A percentile compares a stretch with the other conserved stretches of the same genome.
Evolutionary conservation across 306 rosid genomes (phyloP).

Genomic region (Acacia melanoxylon): DNA sequence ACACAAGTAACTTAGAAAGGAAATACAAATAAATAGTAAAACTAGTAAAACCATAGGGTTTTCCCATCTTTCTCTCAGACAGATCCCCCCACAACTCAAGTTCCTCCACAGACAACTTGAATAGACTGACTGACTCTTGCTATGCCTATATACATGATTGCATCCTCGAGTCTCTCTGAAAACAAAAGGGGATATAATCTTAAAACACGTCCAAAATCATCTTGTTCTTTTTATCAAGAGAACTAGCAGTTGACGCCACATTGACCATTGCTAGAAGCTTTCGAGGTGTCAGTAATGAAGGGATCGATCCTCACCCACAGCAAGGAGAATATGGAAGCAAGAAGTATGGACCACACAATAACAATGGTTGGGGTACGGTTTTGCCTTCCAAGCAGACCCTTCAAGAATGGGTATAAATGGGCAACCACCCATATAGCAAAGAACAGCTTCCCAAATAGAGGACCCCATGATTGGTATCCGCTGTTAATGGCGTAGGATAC

Average conservation of each 20-base stretch:
- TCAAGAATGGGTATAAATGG: slow-evolving; percentile 90
- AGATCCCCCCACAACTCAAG: neutral
- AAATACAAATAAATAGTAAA: neutral
- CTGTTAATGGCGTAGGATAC: slow-evolving; percentile 88
- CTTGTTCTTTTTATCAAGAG: neutral
- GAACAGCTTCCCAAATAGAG: slow-evolving; percentile 84
- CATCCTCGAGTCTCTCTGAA: neutral
- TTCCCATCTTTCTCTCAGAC: neutral
- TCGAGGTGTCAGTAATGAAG: slow-evolving; percentile 40
- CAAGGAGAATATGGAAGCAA: slow-evolving; percentile 91
- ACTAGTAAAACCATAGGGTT: neutral
- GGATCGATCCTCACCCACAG: slow-evolving; percentile 79
- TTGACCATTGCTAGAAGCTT: slow-evolving; percentile 57
- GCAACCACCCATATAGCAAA: slow-evolving; percentile 94
- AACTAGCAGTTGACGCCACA: slow-evolving; percentile 82
- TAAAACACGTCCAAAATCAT: slow-evolving; percentile 3
- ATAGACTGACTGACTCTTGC: slow-evolving; percentile 29
- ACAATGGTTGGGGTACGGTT: slow-evolving; percentile 93
- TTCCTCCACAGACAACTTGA: slow-evolving; percentile 8
- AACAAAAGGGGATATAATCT: slow-evolving; percentile 9
- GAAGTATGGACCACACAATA: slow-evolving; percentile 90
- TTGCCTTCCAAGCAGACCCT: slow-evolving; percentile 89
- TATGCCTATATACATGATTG: slow-evolving; percentile 35
- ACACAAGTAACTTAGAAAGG: neutral
- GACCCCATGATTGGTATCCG: slow-evolving; percentile 98